Evolutionary conservation across 306 rosid genomes (phyloP).

Genomic region (Fagus crenata): DNA sequence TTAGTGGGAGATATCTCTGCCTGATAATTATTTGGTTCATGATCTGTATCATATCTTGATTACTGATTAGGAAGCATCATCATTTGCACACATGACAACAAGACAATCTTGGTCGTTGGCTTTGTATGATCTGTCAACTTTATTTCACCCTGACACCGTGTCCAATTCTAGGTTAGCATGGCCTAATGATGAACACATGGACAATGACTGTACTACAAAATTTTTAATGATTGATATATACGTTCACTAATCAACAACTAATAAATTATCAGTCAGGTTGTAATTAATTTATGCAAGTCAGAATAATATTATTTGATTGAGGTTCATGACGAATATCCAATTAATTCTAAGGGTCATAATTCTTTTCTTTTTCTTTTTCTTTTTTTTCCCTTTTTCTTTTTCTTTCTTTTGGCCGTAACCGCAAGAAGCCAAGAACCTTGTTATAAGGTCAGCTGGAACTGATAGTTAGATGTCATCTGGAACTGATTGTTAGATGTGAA

Average conservation of each 20-base stretch:
- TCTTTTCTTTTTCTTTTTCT: not conserved
- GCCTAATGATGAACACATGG: not conserved
- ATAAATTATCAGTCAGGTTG: not conserved
- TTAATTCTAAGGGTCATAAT: not conserved
- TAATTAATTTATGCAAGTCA: not conserved
- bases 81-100: not conserved
- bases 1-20: not conserved
- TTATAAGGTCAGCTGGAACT: not conserved
- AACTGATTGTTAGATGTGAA: not conserved
- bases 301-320: not conserved
- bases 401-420: not conserved
- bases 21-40: not conserved
- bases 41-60: not conserved
- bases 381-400: not conserved
- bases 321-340: not conserved
- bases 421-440: not conserved
- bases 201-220: not conserved
- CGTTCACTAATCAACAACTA: not conserved
- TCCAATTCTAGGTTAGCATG: not conserved
- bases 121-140: not conserved
- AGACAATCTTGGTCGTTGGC: not conserved
- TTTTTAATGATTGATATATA: not conserved
- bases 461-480: not conserved
- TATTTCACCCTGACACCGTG: not conserved
- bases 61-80: not conserved